Evolutionary conservation across 2,329 filamentous ascomycete species (phyloP).

Genomic region (Aspergillus pseudotamarii): DNA sequence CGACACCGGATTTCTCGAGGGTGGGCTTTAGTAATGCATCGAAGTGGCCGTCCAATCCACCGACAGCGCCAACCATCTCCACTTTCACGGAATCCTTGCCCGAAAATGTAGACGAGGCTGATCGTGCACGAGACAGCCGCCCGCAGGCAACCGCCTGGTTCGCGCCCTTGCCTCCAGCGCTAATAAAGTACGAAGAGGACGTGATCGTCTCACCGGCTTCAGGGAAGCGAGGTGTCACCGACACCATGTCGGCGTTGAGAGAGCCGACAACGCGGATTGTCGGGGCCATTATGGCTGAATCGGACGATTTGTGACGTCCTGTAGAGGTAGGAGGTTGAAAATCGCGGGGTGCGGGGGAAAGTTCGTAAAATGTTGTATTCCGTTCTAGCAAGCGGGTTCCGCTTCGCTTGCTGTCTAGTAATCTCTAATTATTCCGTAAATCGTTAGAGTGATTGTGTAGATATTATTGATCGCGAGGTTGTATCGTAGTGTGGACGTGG

Average conservation of each 20-base stretch:
- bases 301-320: not conserved
- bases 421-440: not conserved
- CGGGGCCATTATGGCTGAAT: slow-evolving; percentile 39
- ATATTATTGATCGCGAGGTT: not conserved
- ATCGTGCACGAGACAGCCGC: slow-evolving; percentile 68
- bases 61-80: slow-evolving; percentile 75
- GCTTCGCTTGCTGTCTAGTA: not conserved
- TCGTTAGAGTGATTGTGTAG: not conserved
- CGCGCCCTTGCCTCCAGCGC: slow-evolving; percentile 88
- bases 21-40: slow-evolving; percentile 61
- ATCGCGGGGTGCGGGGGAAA: not conserved
- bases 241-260: slow-evolving; percentile 92
- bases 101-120: slow-evolving; percentile 17
- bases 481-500: not conserved
- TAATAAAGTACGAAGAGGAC: slow-evolving; percentile 74
- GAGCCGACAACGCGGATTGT: slow-evolving; percentile 85
- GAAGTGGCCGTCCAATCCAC: slow-evolving; percentile 63
- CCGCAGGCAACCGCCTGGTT: slow-evolving; percentile 92
- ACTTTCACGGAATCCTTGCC: slow-evolving; percentile 48
- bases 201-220: slow-evolving; percentile 85
- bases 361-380: not conserved
- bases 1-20: slow-evolving; percentile 64
- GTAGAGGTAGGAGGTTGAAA: not conserved
- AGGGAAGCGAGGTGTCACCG: slow-evolving; percentile 81
- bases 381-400: not conserved